phyloP scores from a whole-genome alignment of 78 protist genomes.

The Dictyostelium intermedium region DNA sequence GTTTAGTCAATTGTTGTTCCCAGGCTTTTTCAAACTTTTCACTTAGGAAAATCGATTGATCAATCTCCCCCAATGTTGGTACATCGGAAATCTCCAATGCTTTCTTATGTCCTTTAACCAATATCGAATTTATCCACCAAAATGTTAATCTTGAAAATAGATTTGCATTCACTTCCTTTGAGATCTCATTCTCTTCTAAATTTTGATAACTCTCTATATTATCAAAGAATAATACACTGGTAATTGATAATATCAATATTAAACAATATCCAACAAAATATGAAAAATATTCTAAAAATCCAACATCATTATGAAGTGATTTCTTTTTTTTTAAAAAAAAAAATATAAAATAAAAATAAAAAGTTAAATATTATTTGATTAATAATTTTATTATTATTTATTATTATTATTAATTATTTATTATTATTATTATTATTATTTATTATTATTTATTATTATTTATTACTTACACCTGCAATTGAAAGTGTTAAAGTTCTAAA shows the following conservation, averaged over 20 bases:
- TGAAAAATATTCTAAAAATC: conserved; percentile 47
- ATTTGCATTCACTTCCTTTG: conserved; percentile 49
- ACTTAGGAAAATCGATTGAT: background rate
- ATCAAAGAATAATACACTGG: conserved; percentile 70
- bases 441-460: background rate
- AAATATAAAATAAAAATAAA: background rate
- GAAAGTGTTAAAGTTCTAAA: conserved; percentile 53
- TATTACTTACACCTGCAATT: conserved; percentile 26
- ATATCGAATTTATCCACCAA: conserved; percentile 76
- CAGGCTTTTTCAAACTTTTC: conserved; percentile 66
- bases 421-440: too few species aligned
- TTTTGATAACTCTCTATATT: background rate
- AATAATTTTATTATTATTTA: too few species aligned
- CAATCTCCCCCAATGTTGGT: conserved; percentile 24
- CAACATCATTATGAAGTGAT: conserved; percentile 1
- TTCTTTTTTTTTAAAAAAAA: background rate
- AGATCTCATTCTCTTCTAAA: background rate
- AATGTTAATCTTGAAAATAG: conserved; percentile 61
- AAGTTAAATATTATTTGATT: too few species aligned
- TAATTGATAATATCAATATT: conserved; percentile 60
- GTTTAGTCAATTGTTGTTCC: conserved; percentile 21
- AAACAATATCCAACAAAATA: conserved; percentile 70
- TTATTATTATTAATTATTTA: too few species aligned
- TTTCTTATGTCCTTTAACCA: conserved; percentile 42
- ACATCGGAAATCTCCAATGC: conserved; percentile 60